phyloP scores from a whole-genome alignment of 2,329 filamentous ascomycete genomes.

The Penicillium oxalicum region DNA sequence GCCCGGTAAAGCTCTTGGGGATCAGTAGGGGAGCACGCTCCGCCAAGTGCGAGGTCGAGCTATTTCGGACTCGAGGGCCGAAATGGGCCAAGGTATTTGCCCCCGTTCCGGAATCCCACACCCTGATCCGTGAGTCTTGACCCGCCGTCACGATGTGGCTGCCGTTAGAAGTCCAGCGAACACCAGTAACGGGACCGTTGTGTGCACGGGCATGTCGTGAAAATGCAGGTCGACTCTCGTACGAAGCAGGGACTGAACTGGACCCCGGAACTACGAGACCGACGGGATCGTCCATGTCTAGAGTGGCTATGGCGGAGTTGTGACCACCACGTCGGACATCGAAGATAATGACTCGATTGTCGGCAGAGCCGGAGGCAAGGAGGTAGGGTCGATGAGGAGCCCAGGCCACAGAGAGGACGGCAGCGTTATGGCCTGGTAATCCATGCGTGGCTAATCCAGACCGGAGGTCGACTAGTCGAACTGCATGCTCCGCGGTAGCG shows the following conservation, averaged over 20 bases:
- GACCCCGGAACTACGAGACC: conserved; percentile 50
- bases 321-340: conserved; percentile 68
- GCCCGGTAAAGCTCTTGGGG: conserved; percentile 53
- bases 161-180: conserved; percentile 79
- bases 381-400: conserved; percentile 73
- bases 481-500: conserved; percentile 76
- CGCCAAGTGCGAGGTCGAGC: conserved; percentile 50
- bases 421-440: conserved; percentile 61
- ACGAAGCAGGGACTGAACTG: conserved; percentile 26
- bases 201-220: conserved; percentile 59
- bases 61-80: conserved; percentile 73
- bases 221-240: conserved; percentile 35
- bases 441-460: conserved; percentile 71
- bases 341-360: conserved; percentile 80
- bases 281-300: conserved; percentile 78
- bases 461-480: conserved; percentile 78
- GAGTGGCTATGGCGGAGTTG: conserved; percentile 65
- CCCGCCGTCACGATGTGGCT: conserved; percentile 71
- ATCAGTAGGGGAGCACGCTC: conserved; percentile 58
- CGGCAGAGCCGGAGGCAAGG: conserved; percentile 75
- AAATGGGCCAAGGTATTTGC: conserved; percentile 87
- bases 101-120: conserved; percentile 77
- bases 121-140: conserved; percentile 75
- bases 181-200: conserved; percentile 72
- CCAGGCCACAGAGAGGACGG: conserved; percentile 69